phyloP scores from a whole-genome alignment of 2,329 filamentous ascomycete genomes.

The Cryphonectria parasitica region DNA sequence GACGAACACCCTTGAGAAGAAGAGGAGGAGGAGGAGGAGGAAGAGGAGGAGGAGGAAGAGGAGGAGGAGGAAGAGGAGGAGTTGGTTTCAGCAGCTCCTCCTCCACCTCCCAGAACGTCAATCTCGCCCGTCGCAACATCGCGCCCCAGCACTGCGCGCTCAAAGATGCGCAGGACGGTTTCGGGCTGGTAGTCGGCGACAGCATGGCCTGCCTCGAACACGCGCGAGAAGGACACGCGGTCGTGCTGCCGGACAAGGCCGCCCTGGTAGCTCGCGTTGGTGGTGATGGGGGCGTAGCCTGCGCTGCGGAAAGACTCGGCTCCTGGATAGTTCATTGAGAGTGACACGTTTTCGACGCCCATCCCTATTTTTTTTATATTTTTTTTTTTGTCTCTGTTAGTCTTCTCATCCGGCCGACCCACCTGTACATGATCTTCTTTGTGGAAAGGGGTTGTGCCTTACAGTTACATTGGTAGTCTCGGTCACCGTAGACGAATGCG shows the following conservation, averaged over 20 bases:
- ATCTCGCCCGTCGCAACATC: constrained; percentile 59
- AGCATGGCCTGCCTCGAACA: constrained; percentile 52
- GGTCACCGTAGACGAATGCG: constrained; percentile 58
- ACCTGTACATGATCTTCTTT: not conserved
- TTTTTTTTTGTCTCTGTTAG: not conserved
- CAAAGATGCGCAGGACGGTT: constrained; percentile 54
- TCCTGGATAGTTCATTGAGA: constrained; percentile 48
- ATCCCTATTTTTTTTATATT: constrained; percentile 45
- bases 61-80: not conserved
- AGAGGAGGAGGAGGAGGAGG: not conserved
- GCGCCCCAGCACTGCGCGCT: constrained; percentile 49
- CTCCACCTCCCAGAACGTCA: constrained; percentile 35
- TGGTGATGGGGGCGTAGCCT: constrained; percentile 50
- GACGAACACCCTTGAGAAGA: not conserved
- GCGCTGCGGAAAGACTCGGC: constrained; percentile 49
- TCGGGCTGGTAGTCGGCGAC: constrained; percentile 56
- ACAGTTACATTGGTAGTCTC: constrained; percentile 52
- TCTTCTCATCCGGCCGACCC: not conserved
- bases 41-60: not conserved
- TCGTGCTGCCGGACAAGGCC: constrained; percentile 51
- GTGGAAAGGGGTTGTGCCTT: not conserved
- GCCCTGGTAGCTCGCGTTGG: constrained; percentile 47
- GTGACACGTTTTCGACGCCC: constrained; percentile 52
- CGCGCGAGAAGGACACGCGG: constrained; percentile 52
- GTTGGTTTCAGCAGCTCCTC: not conserved